Evolutionary conservation across 345 rosid species (phyloP), one percentile per base, ranked within the genome.

Genomic region (Eucalyptus shirleyi): DNA sequence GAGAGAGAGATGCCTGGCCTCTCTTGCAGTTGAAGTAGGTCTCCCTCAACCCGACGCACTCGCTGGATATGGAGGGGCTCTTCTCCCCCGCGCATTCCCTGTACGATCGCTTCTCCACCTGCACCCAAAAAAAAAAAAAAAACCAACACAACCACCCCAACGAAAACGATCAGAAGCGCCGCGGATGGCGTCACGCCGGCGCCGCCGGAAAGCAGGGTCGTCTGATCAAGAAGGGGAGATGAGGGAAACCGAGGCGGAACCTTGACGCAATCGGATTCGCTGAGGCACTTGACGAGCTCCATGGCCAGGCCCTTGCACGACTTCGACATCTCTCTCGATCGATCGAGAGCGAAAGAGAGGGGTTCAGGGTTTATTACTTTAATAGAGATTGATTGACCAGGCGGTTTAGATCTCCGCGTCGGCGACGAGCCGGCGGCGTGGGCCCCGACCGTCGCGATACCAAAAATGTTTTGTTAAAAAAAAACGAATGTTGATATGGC

Each of bases 11-110:
- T 89, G 91, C 99, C 95, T 97, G 99, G 90, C 99, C 99, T 94
- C 99, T 92, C 93, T 98, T 98, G 97, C 99, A 98, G 90, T 98
- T 97, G 95, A 98, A 98, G 91, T 97, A 97, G 72, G 99, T 97
- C 94, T 96, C 99, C 86, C 99, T 93, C 40, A 98, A 94, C 49
- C 99, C 99, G 23, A 97, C 99, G 92, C 99, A 97, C 90, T 97
- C 98, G 51, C 95, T 96, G 10, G 99, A 91, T 89, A 98, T 96
- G 56, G 91, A 94, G 18, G 99, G 99, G 92, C 92, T 92, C 89
- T 95, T 97, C 93, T 97, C 99, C 87, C 96, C 97, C 12, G 96
- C 97, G 50, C 99, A 98, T 85, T 97, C 99, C 89, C 97, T 91
- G 67, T 91, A 94, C 8, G 99, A 91, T 88, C 98, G 96, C 82